Percentiles rank a stretch among this genome's conserved stretches.
Conservation (phyloP, 2,329 filamentous ascomycete genomes). For the Botrytis sinoallii region DNA sequence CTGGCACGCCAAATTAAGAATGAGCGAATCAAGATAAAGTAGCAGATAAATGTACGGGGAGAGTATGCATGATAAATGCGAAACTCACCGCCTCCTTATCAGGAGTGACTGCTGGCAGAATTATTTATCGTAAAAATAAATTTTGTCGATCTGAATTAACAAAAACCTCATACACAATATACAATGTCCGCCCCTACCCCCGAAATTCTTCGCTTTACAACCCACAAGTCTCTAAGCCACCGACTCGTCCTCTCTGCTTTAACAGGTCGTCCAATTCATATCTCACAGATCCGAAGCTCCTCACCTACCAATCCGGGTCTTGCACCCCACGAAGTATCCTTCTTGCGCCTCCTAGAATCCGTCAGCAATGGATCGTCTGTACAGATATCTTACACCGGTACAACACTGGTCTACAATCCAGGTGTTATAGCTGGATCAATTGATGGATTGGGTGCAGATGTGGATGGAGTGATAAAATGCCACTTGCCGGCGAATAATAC, state of each 20-base stretch:
- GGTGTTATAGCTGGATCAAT: conserved; percentile 87
- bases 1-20: no score
- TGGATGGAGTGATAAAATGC: conserved; percentile 71
- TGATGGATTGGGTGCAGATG: conserved; percentile 62
- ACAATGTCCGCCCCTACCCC: conserved; percentile 37
- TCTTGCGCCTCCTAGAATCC: conserved; percentile 88
- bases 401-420: conserved; percentile 85
- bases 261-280: conserved; percentile 83
- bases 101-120: not conserved
- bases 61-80: not conserved
- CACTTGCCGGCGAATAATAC: conserved; percentile 72
- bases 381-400: conserved; percentile 95
- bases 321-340: conserved; percentile 88
- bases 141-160: conserved; percentile 10
- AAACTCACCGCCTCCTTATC: conserved; percentile 15
- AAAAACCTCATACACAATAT: conserved; percentile 13
- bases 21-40: not conserved
- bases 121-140: conserved; percentile 19
- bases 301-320: conserved; percentile 87
- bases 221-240: conserved; percentile 77
- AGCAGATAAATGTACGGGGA: not conserved
- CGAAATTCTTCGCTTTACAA: conserved; percentile 69
- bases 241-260: conserved; percentile 88
- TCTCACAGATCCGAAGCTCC: conserved; percentile 87
- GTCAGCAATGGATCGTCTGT: conserved; percentile 94